These are phyloP conservation scores for Cordyceps farinosa DNA, from an alignment of 2,329 filamentous ascomycete species.

Conservation along the genomic window DNA sequence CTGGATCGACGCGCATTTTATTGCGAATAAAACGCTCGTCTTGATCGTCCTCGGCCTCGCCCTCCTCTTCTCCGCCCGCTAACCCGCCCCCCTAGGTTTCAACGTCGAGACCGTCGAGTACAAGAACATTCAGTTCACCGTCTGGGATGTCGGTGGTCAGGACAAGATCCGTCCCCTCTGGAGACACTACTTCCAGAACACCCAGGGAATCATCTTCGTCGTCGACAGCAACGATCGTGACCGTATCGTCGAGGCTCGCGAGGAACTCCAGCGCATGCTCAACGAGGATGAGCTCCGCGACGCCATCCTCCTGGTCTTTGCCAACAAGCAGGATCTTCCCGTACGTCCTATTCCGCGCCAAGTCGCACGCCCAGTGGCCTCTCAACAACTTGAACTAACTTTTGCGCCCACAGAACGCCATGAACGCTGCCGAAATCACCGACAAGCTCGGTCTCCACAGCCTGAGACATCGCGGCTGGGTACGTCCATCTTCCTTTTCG, in stretches of 20 bases:
- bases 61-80: neutral
- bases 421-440: conserved; percentile 99
- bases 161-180: conserved; percentile 99
- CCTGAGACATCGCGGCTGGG: conserved; percentile 97
- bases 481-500: conserved; percentile 53
- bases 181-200: conserved; percentile 99
- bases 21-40: conserved; percentile 6
- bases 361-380: conserved; percentile 7
- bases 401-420: conserved; percentile 70
- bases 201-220: conserved; percentile 99
- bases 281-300: conserved; percentile 99
- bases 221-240: conserved; percentile 98
- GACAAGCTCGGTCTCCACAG: conserved; percentile 99
- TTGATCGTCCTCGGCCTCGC: neutral
- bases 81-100: conserved; percentile 62
- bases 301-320: conserved; percentile 93
- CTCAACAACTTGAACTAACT: conserved; percentile 22
- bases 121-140: conserved; percentile 99
- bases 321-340: conserved; percentile 99
- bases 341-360: conserved; percentile 54
- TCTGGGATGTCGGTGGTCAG: conserved; percentile 99
- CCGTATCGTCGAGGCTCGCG: conserved; percentile 93
- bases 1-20: conserved; percentile 5
- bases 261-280: conserved; percentile 96
- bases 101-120: conserved; percentile 99